These are phyloP conservation scores for Tetrahymena malaccensis DNA, from an alignment of 73 alveolate species.

Conservation along the genomic window DNA sequence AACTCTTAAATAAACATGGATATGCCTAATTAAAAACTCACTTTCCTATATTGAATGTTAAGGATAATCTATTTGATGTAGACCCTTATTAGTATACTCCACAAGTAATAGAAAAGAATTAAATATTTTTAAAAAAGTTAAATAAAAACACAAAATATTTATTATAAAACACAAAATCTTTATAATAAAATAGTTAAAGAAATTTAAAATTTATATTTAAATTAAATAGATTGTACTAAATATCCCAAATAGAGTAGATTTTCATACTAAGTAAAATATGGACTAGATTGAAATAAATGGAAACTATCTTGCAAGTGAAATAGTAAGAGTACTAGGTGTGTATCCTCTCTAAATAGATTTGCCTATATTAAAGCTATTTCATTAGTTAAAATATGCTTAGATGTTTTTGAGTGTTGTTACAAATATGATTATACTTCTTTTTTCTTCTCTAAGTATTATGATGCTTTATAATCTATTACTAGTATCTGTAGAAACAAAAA, in stretches of 20 bases:
- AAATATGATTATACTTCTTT: slow-evolving; percentile 59
- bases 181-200: neutral
- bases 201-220: neutral
- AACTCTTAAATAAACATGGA: neutral
- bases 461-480: slow-evolving; percentile 67
- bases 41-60: neutral
- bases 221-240: neutral
- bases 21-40: neutral
- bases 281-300: slow-evolving; percentile 44
- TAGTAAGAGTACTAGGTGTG: slow-evolving; percentile 56
- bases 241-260: slow-evolving; percentile 18
- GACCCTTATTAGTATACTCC: neutral
- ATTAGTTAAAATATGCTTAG: slow-evolving; percentile 38
- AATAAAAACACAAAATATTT: too few species aligned
- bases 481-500: slow-evolving; percentile 74
- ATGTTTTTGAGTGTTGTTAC: slow-evolving; percentile 66
- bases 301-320: slow-evolving; percentile 24
- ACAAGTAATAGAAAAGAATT: too few species aligned
- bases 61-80: neutral
- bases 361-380: slow-evolving; percentile 46
- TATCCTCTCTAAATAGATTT: slow-evolving; percentile 47
- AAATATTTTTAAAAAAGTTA: too few species aligned
- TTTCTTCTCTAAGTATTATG: slow-evolving; percentile 57
- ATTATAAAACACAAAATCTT: neutral
- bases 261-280: slow-evolving; percentile 26